Percentiles rank a stretch among this genome's conserved stretches.
Evolutionary conservation across 2,329 filamentous ascomycete genomes (phyloP).

Genomic region (Exophiala sideris): DNA sequence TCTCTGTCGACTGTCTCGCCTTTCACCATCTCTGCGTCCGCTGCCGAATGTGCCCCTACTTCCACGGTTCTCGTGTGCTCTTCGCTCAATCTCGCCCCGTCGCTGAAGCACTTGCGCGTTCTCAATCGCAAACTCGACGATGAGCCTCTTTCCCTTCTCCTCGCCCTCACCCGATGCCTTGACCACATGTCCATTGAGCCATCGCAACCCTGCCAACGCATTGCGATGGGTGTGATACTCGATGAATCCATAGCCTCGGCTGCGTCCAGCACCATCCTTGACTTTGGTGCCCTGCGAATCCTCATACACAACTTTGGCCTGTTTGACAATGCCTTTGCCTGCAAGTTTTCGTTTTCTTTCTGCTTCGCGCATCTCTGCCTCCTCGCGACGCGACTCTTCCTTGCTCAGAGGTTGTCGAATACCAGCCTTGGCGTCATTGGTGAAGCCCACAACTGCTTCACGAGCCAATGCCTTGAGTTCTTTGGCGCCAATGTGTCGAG

Average conservation of each 20-base stretch:
- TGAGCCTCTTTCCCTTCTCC: conserved; percentile 81
- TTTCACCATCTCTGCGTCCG: conserved; percentile 29
- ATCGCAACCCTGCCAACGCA: conserved; percentile 90
- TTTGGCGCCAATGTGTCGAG: conserved; percentile 76
- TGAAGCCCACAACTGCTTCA: conserved; percentile 90
- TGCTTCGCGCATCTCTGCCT: conserved; percentile 73
- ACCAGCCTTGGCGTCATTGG: conserved; percentile 78
- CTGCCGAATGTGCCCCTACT: conserved; percentile 32
- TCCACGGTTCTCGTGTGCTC: conserved; percentile 26
- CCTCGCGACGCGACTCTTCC: conserved; percentile 79
- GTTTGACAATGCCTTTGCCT: conserved; percentile 81
- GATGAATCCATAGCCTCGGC: conserved; percentile 93
- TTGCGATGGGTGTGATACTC: conserved; percentile 93
- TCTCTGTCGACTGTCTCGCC: conserved; percentile 17
- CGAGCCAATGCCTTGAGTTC: conserved; percentile 87
- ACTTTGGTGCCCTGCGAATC: conserved; percentile 76
- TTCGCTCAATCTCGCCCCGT: conserved; percentile 62
- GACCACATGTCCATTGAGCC: conserved; percentile 76
- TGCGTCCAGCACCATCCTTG: conserved; percentile 73
- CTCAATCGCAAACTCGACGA: conserved; percentile 97
- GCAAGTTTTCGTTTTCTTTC: conserved; percentile 76
- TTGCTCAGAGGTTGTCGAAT: conserved; percentile 76
- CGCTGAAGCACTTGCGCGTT: conserved; percentile 93
- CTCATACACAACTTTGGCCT: conserved; percentile 95
- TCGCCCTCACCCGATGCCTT: conserved; percentile 36